Conservation (phyloP, 306 rosid genomes). For the Casuarina equisetifolia region DNA sequence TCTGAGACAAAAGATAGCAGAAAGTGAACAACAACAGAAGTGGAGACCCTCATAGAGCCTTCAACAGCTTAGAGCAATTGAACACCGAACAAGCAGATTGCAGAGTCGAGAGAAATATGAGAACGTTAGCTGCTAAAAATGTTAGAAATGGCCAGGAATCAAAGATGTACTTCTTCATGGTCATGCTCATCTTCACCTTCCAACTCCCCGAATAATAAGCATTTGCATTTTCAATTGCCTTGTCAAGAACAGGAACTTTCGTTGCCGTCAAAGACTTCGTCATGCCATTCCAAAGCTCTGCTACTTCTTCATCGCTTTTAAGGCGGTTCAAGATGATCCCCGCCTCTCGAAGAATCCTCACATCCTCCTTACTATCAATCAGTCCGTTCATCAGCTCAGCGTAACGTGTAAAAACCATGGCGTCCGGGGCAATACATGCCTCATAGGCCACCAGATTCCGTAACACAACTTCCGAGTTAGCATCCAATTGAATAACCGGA, state of each 20-base stretch:
- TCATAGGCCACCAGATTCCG: conserved; percentile 17
- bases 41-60: too few relatives aligned
- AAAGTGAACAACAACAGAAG: too few relatives aligned
- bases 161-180: not conserved
- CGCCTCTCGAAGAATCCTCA: conserved; percentile 4
- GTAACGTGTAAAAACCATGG: conserved; percentile 11
- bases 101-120: not conserved
- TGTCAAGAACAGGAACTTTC: conserved; percentile 3
- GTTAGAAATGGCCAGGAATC: conserved; percentile 11
- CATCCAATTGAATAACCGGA: not conserved
- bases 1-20: not conserved
- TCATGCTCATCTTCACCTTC: not conserved
- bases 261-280: conserved; percentile 7
- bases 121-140: conserved; percentile 1
- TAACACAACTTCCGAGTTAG: conserved; percentile 8
- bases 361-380: conserved; percentile 14
- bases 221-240: conserved; percentile 10
- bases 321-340: conserved; percentile 5
- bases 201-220: conserved; percentile 5
- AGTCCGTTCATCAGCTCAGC: conserved; percentile 11
- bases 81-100: too few relatives aligned
- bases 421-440: not conserved
- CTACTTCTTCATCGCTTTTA: conserved; percentile 7
- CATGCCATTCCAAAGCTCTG: conserved; percentile 16
- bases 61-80: too few relatives aligned